Percentiles rank a stretch among this genome's conserved stretches.
phyloP scores from a whole-genome alignment of 2,329 filamentous ascomycete species.

The Magnaporthiopsis poae region DNA sequence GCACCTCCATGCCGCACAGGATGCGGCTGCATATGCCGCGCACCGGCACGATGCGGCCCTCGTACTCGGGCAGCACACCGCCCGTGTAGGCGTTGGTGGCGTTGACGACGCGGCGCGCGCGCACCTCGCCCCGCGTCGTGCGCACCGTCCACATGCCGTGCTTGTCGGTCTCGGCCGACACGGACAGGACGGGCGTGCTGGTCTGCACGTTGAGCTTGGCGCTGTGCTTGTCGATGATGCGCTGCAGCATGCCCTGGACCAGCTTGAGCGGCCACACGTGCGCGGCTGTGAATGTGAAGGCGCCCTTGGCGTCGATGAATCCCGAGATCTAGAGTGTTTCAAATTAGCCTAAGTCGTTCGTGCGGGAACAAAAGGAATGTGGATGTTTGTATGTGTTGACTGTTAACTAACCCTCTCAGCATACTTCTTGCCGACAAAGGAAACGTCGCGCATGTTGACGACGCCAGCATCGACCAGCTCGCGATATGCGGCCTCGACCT shows the following conservation, averaged over 20 bases:
- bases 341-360: too few relatives aligned
- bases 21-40: constrained; percentile 13
- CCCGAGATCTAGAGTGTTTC: constrained; percentile 19
- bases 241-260: constrained; percentile 12
- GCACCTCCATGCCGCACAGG: too few relatives aligned
- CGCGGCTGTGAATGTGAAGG: constrained; percentile 21
- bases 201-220: constrained; percentile 14
- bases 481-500: constrained; percentile 21
- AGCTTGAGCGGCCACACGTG: constrained; percentile 26
- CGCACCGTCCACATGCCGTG: constrained; percentile 10
- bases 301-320: constrained; percentile 26
- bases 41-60: constrained; percentile 10
- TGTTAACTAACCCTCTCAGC: background rate
- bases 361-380: too few relatives aligned
- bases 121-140: constrained; percentile 16
- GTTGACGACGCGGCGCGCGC: constrained; percentile 15
- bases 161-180: constrained; percentile 1
- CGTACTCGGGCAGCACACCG: constrained; percentile 15
- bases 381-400: too few relatives aligned
- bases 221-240: constrained; percentile 1
- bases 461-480: constrained; percentile 21
- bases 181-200: constrained; percentile 20
- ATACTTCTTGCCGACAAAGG: constrained; percentile 15
- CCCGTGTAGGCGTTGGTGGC: constrained; percentile 23
- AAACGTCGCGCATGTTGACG: constrained; percentile 20